Evolutionary conservation across 495 filamentous ascomycete species (phyloP), one percentile per base, ranked within the genome.

Genomic region (Achaetomiella virescens): DNA sequence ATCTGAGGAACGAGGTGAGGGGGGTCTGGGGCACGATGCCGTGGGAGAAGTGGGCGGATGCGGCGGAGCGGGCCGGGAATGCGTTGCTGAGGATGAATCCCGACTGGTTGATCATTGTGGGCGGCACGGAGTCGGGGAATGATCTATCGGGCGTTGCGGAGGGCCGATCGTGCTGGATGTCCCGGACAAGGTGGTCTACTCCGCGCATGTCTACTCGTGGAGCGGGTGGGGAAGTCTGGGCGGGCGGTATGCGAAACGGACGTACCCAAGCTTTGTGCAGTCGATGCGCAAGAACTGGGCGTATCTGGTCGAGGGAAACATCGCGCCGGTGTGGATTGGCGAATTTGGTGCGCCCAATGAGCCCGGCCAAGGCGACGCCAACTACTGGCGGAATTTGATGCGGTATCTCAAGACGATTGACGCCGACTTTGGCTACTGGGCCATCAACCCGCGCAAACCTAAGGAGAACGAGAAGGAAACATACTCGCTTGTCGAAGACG

Each of bases 361-460:
- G 6, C 79, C 79, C 0, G 66, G 70, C 29, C 57, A 62, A 9
- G 80, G 79, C 2, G 81, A 84, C 55, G 63, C 62, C 27, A 80
- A 83, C 60, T 84, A 84, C 67, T 85, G 81, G 81, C 49, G 59
- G 18, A 81, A 84, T 56, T 66, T 84, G 59, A 52, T 85, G 49
- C 67, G 68, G 7, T 84, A 76, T 56, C 68, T 84, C 29, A 75
- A 74, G 59, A 63, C 62, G 1, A 67, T 79, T 41, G 80, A 84
- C 60, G 78, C 76, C 22, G 80, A 82, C 58, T 83, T 82, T 68
- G 81, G 79, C 21, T 84, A 84, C 66, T 85, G 82, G 82, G 81
- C 81, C 27, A 66, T 84, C 57, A 84, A 84, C 67, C 78, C 81
- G 45, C 73, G 77, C 25, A 81, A 83, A 58, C 76, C 78, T n/a